Percentiles rank a stretch among this genome's conserved stretches.
Conservation (phyloP, 2,329 filamentous ascomycete genomes). For the Colletotrichum theobromicola region DNA sequence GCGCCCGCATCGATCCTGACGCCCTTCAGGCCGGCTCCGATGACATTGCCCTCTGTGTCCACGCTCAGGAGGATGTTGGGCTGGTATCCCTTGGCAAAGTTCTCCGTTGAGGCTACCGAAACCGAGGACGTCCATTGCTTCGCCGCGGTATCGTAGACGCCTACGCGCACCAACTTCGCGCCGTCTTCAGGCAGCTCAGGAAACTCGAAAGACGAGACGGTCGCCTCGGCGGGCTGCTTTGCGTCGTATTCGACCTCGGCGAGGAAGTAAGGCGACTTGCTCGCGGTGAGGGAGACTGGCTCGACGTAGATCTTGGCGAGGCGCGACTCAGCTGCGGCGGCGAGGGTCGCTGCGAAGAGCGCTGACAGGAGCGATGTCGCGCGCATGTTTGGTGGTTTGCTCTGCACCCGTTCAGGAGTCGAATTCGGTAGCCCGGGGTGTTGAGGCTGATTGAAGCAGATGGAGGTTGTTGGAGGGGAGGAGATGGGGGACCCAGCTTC, state of each 20-base stretch:
- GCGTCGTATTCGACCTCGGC: slow-evolving; percentile 63
- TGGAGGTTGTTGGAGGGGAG: neutral
- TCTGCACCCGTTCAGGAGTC: neutral
- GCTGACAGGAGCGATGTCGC: slow-evolving; percentile 43
- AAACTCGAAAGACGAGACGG: slow-evolving; percentile 59
- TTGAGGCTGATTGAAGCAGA: neutral
- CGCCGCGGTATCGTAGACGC: slow-evolving; percentile 56
- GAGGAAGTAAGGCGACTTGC: slow-evolving; percentile 46
- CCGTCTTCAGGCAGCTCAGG: slow-evolving; percentile 53
- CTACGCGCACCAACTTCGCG: slow-evolving; percentile 59
- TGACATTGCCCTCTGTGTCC: slow-evolving; percentile 45
- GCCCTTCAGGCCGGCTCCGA: slow-evolving; percentile 60
- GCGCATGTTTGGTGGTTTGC: slow-evolving; percentile 41
- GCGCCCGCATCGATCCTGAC: slow-evolving; percentile 66
- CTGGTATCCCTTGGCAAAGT: slow-evolving; percentile 66
- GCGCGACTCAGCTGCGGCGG: slow-evolving; percentile 44
- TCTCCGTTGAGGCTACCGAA: slow-evolving; percentile 59
- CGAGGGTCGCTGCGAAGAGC: slow-evolving; percentile 47
- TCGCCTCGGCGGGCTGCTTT: slow-evolving; percentile 45
- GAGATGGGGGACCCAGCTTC: neutral
- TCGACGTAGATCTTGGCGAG: slow-evolving; percentile 61
- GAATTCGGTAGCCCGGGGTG: neutral
- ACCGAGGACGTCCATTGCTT: slow-evolving; percentile 58
- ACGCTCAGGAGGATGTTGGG: slow-evolving; percentile 61
- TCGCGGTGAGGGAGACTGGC: slow-evolving; percentile 42